A percentile compares a stretch with the other conserved stretches of the same genome.
Evolutionary conservation across 805 yeast genomes (phyloP).

Genomic region (Spathaspora passalidarum): DNA sequence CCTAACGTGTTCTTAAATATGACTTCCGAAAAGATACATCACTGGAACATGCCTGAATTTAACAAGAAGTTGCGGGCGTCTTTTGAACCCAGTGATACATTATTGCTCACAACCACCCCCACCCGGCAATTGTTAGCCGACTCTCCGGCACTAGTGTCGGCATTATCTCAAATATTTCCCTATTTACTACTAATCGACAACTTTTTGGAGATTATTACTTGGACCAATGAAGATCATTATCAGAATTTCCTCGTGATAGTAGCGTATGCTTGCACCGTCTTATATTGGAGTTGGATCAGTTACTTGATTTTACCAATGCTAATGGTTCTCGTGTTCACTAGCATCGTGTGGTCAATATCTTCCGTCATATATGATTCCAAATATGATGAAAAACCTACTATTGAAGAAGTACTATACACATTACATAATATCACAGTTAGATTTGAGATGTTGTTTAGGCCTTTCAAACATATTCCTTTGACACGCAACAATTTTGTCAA

Average conservation of each 20-base stretch:
- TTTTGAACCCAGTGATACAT: slow-evolving; percentile 39
- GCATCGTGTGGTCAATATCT: slow-evolving; percentile 44
- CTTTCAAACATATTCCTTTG: slow-evolving; percentile 31
- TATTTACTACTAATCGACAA: slow-evolving; percentile 43
- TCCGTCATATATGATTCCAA: slow-evolving; percentile 41
- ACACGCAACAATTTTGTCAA: slow-evolving; percentile 23
- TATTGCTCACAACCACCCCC: slow-evolving; percentile 25
- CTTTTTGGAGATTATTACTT: slow-evolving; percentile 44
- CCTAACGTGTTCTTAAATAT: too few species aligned
- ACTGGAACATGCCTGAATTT: background rate
- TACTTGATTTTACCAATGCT: slow-evolving; percentile 38
- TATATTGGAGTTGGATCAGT: slow-evolving; percentile 42
- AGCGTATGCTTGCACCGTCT: slow-evolving; percentile 33
- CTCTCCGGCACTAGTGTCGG: slow-evolving; percentile 45
- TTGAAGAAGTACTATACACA: slow-evolving; percentile 50
- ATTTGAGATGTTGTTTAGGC: slow-evolving; percentile 38
- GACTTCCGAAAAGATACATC: background rate
- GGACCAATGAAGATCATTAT: slow-evolving; percentile 54
- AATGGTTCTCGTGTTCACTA: slow-evolving; percentile 33
- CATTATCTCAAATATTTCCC: slow-evolving; percentile 48
- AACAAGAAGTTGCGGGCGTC: slow-evolving; percentile 10
- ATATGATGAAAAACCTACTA: slow-evolving; percentile 46
- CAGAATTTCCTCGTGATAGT: slow-evolving; percentile 43
- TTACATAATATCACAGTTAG: slow-evolving; percentile 45
- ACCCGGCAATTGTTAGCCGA: slow-evolving; percentile 35